phyloP scores from a whole-genome alignment of 805 yeast species.

The Kodamaea leandrae region DNA sequence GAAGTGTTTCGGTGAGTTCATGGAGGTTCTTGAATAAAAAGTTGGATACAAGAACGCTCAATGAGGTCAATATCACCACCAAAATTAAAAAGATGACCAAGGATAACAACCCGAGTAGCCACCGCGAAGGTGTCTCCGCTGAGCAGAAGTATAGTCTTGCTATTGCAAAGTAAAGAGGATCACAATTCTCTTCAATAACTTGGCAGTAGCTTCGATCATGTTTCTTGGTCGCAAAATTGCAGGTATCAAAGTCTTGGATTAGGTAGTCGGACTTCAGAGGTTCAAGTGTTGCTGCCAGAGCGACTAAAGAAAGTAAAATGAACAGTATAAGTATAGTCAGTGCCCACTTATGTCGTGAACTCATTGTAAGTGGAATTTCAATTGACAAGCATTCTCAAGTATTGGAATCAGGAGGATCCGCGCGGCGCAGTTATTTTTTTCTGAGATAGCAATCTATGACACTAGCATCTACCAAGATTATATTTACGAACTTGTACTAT shows the following conservation, averaged over 20 bases:
- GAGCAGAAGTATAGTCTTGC: constrained; percentile 33
- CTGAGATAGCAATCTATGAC: background rate
- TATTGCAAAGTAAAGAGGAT: constrained; percentile 22
- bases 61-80: constrained; percentile 18
- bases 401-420: no score
- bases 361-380: background rate
- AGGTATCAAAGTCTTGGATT: background rate
- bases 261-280: background rate
- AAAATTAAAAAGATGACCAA: constrained; percentile 12
- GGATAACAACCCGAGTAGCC: constrained; percentile 13
- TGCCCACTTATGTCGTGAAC: background rate
- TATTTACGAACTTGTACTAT: no score
- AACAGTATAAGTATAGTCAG: background rate
- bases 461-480: no score
- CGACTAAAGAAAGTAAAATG: background rate
- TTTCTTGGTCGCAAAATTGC: background rate
- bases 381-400: no score
- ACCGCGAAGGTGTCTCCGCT: constrained; percentile 14
- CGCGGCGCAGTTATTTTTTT: background rate
- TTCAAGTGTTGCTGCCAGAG: no score
- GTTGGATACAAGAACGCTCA: constrained; percentile 35
- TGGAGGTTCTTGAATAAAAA: constrained; percentile 32
- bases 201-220: constrained; percentile 16
- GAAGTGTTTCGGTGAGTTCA: constrained; percentile 21
- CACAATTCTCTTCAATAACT: constrained; percentile 19